phyloP scores from a whole-genome alignment of 768 basidiomycete genomes.

The Kwoniella dendrophila region DNA sequence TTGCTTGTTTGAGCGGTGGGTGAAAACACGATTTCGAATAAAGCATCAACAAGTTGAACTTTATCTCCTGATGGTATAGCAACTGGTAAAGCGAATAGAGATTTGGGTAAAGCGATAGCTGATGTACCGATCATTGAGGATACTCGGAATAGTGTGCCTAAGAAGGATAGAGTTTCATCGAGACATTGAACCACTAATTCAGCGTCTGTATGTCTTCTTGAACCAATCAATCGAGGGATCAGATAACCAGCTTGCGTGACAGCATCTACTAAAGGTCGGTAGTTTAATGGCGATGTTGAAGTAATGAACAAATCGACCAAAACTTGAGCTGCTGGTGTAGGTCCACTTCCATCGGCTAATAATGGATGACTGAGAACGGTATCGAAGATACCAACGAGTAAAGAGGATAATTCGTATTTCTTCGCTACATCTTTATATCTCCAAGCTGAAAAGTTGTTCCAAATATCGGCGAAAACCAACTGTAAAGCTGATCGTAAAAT shows the following conservation, averaged over 20 bases:
- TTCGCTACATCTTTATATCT: conserved; percentile 79
- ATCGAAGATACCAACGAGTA: conserved; percentile 68
- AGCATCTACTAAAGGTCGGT: conserved; percentile 74
- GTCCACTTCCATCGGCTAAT: conserved; percentile 12
- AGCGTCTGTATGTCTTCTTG: conserved; percentile 32
- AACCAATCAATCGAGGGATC: conserved; percentile 61
- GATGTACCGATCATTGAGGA: conserved; percentile 17
- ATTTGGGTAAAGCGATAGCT: conserved; percentile 30
- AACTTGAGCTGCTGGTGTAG: conserved; percentile 31
- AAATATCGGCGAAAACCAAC: conserved; percentile 83
- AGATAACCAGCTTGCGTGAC: conserved; percentile 68
- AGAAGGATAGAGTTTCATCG: conserved; percentile 28
- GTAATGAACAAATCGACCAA: conserved; percentile 72
- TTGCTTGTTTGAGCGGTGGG: conserved; percentile 26
- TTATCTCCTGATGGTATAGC: conserved; percentile 20
- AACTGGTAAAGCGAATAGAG: conserved; percentile 24
- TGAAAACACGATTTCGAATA: conserved; percentile 27
- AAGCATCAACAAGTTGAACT: conserved; percentile 31
- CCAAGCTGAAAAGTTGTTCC: conserved; percentile 84
- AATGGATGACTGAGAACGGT: conserved; percentile 61
- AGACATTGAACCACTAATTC: conserved; percentile 27
- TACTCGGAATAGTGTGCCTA: conserved; percentile 37
- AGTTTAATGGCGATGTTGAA: conserved; percentile 75
- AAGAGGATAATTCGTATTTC: conserved; percentile 76
- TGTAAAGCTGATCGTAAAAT: conserved; percentile 63